Evolutionary conservation across 148 eudicot species (phyloP).

Genomic region (Rhododendron williamsianum): DNA sequence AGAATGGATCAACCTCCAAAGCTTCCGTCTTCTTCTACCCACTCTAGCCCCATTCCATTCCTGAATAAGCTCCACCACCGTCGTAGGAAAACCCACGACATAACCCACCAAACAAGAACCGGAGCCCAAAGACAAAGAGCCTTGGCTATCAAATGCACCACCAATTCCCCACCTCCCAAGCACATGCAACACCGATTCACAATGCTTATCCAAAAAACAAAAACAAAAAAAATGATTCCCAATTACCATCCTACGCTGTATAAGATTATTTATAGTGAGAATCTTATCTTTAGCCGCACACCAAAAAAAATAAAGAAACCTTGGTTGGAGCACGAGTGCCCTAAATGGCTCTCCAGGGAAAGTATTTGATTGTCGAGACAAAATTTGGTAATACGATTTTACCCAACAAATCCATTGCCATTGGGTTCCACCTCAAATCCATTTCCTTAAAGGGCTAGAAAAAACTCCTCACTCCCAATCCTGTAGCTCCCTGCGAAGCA

Average conservation of each 20-base stretch:
- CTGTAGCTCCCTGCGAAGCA: neutral
- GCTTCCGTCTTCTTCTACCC: neutral
- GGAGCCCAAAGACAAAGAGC: neutral
- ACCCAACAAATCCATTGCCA: neutral
- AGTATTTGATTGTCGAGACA: neutral
- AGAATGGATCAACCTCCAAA: neutral
- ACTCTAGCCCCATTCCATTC: neutral
- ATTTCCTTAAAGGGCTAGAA: neutral
- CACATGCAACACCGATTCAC: neutral
- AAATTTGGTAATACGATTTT: neutral
- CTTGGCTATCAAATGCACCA: neutral
- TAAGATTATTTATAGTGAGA: neutral
- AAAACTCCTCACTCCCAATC: neutral
- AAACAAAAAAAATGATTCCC: no score
- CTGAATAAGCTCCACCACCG: neutral
- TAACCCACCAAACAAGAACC: neutral
- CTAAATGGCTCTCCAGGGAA: neutral
- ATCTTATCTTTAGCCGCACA: neutral
- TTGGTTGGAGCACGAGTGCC: neutral
- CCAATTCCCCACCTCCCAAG: neutral
- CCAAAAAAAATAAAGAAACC: neutral
- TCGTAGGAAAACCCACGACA: no score
- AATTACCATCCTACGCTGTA: neutral
- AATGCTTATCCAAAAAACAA: no score
- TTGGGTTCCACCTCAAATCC: neutral